phyloP scores from a whole-genome alignment of 768 basidiomycete species.

The Leccinum broughii region DNA sequence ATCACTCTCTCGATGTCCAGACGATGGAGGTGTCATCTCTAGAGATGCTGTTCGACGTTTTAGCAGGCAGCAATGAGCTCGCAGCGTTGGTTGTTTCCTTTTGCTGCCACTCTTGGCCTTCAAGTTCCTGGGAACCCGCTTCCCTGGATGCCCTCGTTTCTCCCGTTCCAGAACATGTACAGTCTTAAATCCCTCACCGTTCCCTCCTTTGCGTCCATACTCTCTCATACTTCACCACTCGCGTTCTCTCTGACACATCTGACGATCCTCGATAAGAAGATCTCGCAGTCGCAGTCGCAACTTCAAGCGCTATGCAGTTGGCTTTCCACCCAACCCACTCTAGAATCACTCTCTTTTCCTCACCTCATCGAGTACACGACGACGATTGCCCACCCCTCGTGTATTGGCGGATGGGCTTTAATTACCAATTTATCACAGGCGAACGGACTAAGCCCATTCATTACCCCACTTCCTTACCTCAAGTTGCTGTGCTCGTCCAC shows the following conservation, averaged over 20 bases:
- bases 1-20: conserved; percentile 24
- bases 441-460: neutral
- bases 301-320: conserved; percentile 22
- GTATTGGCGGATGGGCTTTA: conserved; percentile 14
- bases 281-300: conserved; percentile 21
- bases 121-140: conserved; percentile 7
- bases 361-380: conserved; percentile 20
- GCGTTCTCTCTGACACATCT: conserved; percentile 26
- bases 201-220: conserved; percentile 26
- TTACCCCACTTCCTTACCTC: conserved; percentile 26
- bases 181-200: conserved; percentile 31
- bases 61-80: conserved; percentile 23
- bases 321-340: conserved; percentile 26
- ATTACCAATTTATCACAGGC: neutral
- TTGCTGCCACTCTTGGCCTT: conserved; percentile 25
- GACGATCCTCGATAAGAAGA: conserved; percentile 30
- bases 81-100: conserved; percentile 27
- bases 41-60: conserved; percentile 19
- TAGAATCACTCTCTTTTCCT: conserved; percentile 31
- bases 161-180: conserved; percentile 30
- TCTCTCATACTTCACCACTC: conserved; percentile 20
- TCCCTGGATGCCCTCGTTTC: conserved; percentile 10
- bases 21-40: conserved; percentile 11
- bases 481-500: conserved; percentile 30
- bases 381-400: neutral